Conservation (phyloP, 176 grass and related monocot genomes). For the Ananas comosus region DNA sequence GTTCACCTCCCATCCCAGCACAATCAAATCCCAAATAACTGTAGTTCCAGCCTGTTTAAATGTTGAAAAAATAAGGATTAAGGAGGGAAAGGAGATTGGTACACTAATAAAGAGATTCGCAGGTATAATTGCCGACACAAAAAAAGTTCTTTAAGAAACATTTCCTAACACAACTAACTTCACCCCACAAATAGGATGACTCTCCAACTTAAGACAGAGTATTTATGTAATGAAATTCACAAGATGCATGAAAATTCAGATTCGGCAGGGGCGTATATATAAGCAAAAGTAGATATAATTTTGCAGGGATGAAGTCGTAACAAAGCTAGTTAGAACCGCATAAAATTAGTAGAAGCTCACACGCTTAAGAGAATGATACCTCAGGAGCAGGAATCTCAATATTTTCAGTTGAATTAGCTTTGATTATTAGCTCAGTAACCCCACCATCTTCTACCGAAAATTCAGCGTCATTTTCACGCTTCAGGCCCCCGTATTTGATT, state of each 20-base stretch:
- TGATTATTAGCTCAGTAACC: slow-evolving; percentile 46
- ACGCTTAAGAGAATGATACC: slow-evolving; percentile 20
- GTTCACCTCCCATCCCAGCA: slow-evolving; percentile 91
- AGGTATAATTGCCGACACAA: no score
- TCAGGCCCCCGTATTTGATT: slow-evolving; percentile 79
- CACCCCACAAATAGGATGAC: no score
- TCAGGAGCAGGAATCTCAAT: slow-evolving; percentile 61
- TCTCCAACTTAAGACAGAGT: no score
- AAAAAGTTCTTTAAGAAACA: no score
- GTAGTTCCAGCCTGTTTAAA: slow-evolving; percentile 44
- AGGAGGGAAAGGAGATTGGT: no score
- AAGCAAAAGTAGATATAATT: no score
- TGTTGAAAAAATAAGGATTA: not conserved
- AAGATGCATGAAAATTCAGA: no score
- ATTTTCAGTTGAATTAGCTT: slow-evolving; percentile 42
- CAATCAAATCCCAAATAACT: slow-evolving; percentile 67
- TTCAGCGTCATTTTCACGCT: slow-evolving; percentile 49
- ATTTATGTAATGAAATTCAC: no score
- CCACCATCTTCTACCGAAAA: slow-evolving; percentile 41
- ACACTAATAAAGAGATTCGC: no score
- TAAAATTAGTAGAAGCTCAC: not conserved
- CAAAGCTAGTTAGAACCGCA: no score
- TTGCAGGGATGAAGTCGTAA: no score
- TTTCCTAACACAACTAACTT: no score
- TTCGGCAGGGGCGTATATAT: not conserved